Evolutionary conservation across 1,139 yeast genomes (phyloP).

Genomic region (Taphrina wiesneri): DNA sequence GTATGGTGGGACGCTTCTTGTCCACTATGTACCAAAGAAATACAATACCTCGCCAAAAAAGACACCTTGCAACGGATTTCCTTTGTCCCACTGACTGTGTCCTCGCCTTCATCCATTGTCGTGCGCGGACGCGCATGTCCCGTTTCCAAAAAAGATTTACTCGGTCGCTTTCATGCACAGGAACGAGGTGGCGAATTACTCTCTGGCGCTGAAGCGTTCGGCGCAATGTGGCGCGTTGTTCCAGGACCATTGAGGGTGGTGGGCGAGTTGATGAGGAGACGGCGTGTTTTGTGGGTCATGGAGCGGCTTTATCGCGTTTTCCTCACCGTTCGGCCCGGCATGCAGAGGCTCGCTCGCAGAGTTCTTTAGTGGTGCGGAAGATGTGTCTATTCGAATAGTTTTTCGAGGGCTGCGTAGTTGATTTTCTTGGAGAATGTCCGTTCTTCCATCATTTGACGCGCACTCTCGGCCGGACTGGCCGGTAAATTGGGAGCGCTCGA

Average conservation of each 20-base stretch:
- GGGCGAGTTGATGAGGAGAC: neutral
- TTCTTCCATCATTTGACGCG: conserved; percentile 66
- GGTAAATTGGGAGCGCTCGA: conserved; percentile 50
- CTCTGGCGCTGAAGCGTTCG: conserved; percentile 4
- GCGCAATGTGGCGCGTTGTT: neutral
- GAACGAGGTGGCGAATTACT: neutral
- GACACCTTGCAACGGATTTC: neutral
- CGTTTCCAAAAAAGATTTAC: neutral
- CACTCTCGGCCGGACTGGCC: conserved; percentile 71
- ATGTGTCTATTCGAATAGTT: conserved; percentile 50
- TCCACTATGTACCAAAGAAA: conserved; percentile 9
- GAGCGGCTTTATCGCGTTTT: neutral
- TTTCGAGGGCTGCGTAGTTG: conserved; percentile 75
- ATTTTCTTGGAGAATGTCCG: conserved; percentile 81
- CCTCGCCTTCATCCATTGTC: neutral
- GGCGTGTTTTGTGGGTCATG: neutral
- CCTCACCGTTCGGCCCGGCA: neutral
- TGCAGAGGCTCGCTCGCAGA: conserved; percentile 1
- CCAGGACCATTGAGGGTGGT: neutral
- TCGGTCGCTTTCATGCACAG: conserved; percentile 4
- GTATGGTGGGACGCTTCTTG: conserved; percentile 14
- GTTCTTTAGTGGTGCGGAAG: neutral
- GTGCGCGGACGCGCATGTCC: neutral
- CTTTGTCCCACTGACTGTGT: neutral
- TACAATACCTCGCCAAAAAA: neutral